A percentile compares a stretch with the other conserved stretches of the same genome.
Evolutionary conservation across 2,329 filamentous ascomycete genomes (phyloP).

Genomic region (Coniochaeta sp.): DNA sequence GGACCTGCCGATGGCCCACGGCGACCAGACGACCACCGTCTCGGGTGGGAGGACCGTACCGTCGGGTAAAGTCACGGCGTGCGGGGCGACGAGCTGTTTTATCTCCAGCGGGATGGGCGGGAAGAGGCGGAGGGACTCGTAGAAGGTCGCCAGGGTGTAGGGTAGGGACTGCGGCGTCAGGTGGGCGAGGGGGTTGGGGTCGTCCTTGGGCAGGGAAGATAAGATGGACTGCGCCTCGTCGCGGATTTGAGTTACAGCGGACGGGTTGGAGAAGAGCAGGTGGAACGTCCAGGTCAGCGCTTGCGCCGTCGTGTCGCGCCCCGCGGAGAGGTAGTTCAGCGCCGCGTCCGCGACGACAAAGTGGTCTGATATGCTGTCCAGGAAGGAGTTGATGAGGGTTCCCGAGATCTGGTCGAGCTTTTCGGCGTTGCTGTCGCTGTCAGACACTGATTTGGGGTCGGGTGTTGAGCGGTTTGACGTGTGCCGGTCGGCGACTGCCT

Average conservation of each 20-base stretch:
- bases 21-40: constrained; percentile 54
- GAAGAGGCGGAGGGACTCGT: constrained; percentile 54
- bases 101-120: constrained; percentile 62
- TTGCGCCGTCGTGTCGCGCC: constrained; percentile 59
- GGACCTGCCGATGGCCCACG: constrained; percentile 59
- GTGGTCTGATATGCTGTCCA: constrained; percentile 48
- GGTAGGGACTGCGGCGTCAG: constrained; percentile 39
- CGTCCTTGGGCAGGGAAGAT: constrained; percentile 1
- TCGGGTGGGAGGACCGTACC: constrained; percentile 48
- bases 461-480: not conserved
- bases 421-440: constrained; percentile 10
- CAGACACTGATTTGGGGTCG: not conserved
- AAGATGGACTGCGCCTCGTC: constrained; percentile 29
- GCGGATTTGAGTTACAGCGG: constrained; percentile 31
- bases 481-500: constrained; percentile 37
- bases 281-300: constrained; percentile 59
- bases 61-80: constrained; percentile 48
- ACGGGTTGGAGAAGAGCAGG: constrained; percentile 45
- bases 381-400: constrained; percentile 52
- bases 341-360: constrained; percentile 56
- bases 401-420: constrained; percentile 38
- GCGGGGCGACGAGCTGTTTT: constrained; percentile 42
- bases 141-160: constrained; percentile 54
- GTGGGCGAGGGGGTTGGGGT: constrained; percentile 23
- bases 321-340: constrained; percentile 59